Conservation (phyloP, 139 green algal species). For the Zygnema circumcarinatum region DNA sequence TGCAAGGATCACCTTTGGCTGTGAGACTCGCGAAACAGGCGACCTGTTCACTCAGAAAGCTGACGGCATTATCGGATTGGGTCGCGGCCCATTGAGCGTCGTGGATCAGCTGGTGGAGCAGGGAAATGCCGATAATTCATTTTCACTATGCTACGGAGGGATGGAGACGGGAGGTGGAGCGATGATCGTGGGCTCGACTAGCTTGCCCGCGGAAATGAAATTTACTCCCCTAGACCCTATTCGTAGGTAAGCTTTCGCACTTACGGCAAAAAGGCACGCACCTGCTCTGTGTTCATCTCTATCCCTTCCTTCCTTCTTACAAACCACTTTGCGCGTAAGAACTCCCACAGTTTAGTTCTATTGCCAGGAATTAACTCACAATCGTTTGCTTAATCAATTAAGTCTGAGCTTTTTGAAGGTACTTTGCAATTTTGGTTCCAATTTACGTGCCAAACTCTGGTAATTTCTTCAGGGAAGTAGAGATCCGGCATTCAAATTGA, state of each 20-base stretch:
- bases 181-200: conserved; percentile 70
- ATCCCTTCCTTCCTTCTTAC: too few species aligned
- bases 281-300: conserved; percentile 2
- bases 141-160: conserved; percentile 90
- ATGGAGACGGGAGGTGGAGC: conserved; percentile 70
- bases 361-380: too few species aligned
- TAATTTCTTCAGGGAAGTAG: too few species aligned
- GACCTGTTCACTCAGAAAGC: conserved; percentile 89
- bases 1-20: conserved; percentile 75
- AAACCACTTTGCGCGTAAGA: too few species aligned
- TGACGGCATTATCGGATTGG: conserved; percentile 91
- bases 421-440: too few species aligned
- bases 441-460: too few species aligned
- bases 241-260: not conserved
- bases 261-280: not conserved
- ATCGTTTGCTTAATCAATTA: too few species aligned
- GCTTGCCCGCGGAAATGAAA: conserved; percentile 30
- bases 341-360: too few species aligned
- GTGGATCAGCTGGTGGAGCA: conserved; percentile 74
- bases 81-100: conserved; percentile 60
- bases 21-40: conserved; percentile 85
- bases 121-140: conserved; percentile 78
- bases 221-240: conserved; percentile 25
- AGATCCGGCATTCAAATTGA: too few species aligned
- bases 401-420: too few species aligned